A percentile compares a stretch with the other conserved stretches of the same genome.
phyloP scores from a whole-genome alignment of 805 yeast genomes.

The Ogataea thermomethanolica region DNA sequence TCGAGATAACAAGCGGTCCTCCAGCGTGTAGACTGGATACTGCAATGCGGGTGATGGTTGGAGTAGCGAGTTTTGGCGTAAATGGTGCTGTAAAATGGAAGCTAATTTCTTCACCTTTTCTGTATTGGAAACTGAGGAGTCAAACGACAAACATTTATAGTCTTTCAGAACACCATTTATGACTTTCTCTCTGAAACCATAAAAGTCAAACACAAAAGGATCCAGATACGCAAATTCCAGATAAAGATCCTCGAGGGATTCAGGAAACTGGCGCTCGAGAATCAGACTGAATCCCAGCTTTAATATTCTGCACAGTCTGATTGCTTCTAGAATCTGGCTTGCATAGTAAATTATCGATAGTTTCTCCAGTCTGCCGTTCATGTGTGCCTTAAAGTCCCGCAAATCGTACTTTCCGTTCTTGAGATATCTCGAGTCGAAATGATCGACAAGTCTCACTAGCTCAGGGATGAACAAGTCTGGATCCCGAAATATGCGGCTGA shows the following conservation, averaged over 20 bases:
- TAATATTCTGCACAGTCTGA: slow-evolving; percentile 10
- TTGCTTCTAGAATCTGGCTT: slow-evolving; percentile 19
- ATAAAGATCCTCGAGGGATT: slow-evolving; percentile 16
- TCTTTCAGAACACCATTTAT: background rate
- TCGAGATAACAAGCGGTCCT: slow-evolving; percentile 8
- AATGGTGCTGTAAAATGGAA: background rate
- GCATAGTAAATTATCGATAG: slow-evolving; percentile 17
- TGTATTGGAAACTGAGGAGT: background rate
- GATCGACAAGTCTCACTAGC: slow-evolving; percentile 18
- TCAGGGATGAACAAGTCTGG: slow-evolving; percentile 17
- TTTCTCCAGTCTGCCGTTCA: slow-evolving; percentile 9
- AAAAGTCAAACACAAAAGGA: slow-evolving; percentile 24
- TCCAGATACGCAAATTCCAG: slow-evolving; percentile 19
- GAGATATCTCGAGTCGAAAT: slow-evolving; percentile 10
- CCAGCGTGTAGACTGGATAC: background rate
- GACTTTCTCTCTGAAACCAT: slow-evolving; percentile 9
- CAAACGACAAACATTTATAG: slow-evolving; percentile 8
- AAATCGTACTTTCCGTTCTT: background rate
- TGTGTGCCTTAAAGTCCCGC: slow-evolving; percentile 2
- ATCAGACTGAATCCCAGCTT: background rate
- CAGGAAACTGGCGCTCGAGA: slow-evolving; percentile 2
- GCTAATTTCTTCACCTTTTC: slow-evolving; percentile 3
- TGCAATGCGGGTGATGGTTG: background rate
- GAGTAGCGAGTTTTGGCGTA: slow-evolving; percentile 10
- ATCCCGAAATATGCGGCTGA: background rate